phyloP scores from a whole-genome alignment of 2,329 filamentous ascomycete species.

The Trichoderma brevicompactum region DNA sequence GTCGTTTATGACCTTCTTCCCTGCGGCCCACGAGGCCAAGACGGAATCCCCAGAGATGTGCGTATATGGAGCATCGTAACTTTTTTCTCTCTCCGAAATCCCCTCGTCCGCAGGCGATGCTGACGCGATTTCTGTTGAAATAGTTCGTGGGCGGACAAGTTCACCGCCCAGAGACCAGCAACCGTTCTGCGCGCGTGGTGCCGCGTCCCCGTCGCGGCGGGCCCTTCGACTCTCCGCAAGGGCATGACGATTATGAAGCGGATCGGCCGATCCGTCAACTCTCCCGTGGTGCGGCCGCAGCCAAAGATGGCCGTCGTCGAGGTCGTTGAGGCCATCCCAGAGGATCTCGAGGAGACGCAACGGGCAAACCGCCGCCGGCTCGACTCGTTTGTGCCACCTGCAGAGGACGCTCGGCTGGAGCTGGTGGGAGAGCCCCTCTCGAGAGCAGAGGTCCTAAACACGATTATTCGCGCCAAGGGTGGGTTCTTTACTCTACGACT shows the following conservation, averaged over 20 bases:
- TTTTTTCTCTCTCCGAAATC: background rate
- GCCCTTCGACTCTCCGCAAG: slow-evolving; percentile 33
- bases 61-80: background rate
- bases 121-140: background rate
- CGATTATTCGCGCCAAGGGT: slow-evolving; percentile 40
- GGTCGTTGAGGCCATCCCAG: background rate
- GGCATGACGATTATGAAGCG: slow-evolving; percentile 43
- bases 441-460: slow-evolving; percentile 27
- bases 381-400: slow-evolving; percentile 22
- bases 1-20: slow-evolving; percentile 39
- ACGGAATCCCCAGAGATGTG: background rate
- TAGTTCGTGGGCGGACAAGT: slow-evolving; percentile 35
- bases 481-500: slow-evolving; percentile 18
- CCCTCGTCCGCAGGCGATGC: background rate
- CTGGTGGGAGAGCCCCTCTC: slow-evolving; percentile 28
- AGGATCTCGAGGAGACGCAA: background rate
- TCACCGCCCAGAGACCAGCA: slow-evolving; percentile 32
- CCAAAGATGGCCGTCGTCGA: background rate
- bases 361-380: slow-evolving; percentile 27
- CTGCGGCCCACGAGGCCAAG: slow-evolving; percentile 28
- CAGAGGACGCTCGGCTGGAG: slow-evolving; percentile 11
- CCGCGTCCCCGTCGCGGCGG: slow-evolving; percentile 38
- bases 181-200: slow-evolving; percentile 40
- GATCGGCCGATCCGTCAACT: slow-evolving; percentile 32
- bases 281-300: background rate